Evolutionary conservation across 352 stramenopile genomes (phyloP).

Genomic region (Globisporangium barbulae): DNA sequence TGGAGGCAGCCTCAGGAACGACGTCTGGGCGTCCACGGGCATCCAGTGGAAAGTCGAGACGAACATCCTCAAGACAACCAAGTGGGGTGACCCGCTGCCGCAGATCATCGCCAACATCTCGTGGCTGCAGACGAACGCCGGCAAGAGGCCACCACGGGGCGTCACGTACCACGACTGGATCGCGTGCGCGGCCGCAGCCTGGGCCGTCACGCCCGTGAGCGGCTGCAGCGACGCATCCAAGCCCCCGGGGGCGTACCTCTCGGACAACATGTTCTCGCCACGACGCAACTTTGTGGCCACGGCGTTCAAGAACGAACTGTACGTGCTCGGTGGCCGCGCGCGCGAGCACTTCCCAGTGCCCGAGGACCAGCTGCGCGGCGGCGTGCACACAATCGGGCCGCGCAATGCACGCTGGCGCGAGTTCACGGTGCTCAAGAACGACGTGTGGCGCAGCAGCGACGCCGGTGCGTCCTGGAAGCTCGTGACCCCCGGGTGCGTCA

Average conservation of each 20-base stretch:
- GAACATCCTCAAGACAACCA: constrained; percentile 64
- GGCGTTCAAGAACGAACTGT: constrained; percentile 57
- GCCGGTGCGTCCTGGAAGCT: constrained; percentile 68
- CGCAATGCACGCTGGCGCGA: constrained; percentile 55
- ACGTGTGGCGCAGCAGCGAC: constrained; percentile 76
- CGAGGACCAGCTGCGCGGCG: constrained; percentile 44
- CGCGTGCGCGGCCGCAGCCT: constrained; percentile 49
- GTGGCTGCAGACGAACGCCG: constrained; percentile 72
- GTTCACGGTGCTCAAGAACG: constrained; percentile 71
- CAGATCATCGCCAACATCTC: constrained; percentile 66
- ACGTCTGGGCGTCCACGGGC: constrained; percentile 72
- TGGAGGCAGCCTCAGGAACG: constrained; percentile 57
- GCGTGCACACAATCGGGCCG: constrained; percentile 26
- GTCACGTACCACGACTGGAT: constrained; percentile 69
- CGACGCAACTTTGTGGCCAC: constrained; percentile 62
- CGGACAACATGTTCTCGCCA: constrained; percentile 78
- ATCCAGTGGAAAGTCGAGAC: constrained; percentile 46
- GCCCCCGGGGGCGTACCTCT: constrained; percentile 59
- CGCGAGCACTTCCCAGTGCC: constrained; percentile 58
- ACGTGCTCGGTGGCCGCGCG: constrained; percentile 57
- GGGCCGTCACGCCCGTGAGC: constrained; percentile 39
- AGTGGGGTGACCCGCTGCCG: constrained; percentile 64
- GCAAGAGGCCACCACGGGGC: constrained; percentile 52
- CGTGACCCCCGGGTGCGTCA: constrained; percentile 58
- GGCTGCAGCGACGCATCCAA: constrained; percentile 59